These are phyloP conservation scores for Gossypium gossypioides DNA, from an alignment of 441 rosid species.

Conservation along the genomic window DNA sequence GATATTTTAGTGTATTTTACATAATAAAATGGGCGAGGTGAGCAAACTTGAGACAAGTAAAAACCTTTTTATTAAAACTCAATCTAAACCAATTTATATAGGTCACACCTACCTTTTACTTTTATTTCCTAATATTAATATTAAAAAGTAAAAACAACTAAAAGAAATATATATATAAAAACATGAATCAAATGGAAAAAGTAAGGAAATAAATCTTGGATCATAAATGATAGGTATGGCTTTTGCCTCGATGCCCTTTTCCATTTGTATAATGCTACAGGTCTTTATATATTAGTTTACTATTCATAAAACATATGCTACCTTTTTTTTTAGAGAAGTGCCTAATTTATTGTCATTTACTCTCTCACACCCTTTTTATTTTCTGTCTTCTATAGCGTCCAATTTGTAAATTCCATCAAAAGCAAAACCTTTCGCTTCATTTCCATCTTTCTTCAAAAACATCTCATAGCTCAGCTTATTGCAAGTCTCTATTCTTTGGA, in stretches of 20 bases:
- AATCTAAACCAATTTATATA: too few relatives aligned
- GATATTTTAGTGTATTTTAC: not conserved
- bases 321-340: not conserved
- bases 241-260: not conserved
- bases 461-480: not conserved
- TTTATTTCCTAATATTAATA: too few relatives aligned
- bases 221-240: not conserved
- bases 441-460: not conserved
- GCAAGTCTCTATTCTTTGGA: not conserved
- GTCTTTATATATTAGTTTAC: too few relatives aligned
- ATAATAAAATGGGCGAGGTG: not conserved
- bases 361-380: not conserved
- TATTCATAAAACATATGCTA: not conserved
- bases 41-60: too few relatives aligned
- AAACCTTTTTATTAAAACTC: too few relatives aligned
- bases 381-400: too few relatives aligned
- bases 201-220: not conserved
- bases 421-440: not conserved
- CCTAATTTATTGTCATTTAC: not conserved
- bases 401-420: not conserved
- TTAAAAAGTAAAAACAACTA: too few relatives aligned
- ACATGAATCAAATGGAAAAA: too few relatives aligned
- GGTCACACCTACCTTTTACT: too few relatives aligned
- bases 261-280: not conserved
- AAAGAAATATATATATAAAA: too few relatives aligned